These are phyloP conservation scores for Ilyonectria destructans DNA, from an alignment of 2,329 filamentous ascomycete genomes.

Conservation along the genomic window DNA sequence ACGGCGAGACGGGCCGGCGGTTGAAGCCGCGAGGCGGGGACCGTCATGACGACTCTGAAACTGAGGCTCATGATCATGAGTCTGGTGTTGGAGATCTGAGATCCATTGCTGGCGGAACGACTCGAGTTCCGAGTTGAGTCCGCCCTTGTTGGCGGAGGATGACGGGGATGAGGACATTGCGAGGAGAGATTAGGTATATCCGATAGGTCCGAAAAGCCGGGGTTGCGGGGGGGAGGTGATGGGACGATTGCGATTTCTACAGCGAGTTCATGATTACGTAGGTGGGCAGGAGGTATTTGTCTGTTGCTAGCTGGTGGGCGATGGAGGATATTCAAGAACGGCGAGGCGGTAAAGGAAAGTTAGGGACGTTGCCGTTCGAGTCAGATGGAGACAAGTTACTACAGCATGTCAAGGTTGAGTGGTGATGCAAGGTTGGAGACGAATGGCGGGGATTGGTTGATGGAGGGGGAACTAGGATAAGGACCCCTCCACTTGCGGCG, in stretches of 20 bases:
- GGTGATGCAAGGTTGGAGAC: constrained; percentile 42
- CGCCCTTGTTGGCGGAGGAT: constrained; percentile 49
- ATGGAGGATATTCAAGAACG: neutral
- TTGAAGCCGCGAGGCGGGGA: constrained; percentile 43
- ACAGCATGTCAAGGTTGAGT: constrained; percentile 36
- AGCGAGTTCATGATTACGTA: constrained; percentile 43
- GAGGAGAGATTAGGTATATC: constrained; percentile 29
- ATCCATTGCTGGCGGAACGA: constrained; percentile 90
- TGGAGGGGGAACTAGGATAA: neutral
- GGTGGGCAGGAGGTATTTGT: constrained; percentile 11
- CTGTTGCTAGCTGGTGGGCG: neutral
- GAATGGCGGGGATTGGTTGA: constrained; percentile 36
- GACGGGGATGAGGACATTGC: constrained; percentile 31
- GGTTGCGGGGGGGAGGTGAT: neutral
- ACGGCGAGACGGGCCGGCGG: constrained; percentile 23
- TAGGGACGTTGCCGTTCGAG: constrained; percentile 35
- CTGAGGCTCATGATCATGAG: constrained; percentile 39
- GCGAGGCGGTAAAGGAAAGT: constrained; percentile 5
- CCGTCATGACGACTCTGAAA: constrained; percentile 33
- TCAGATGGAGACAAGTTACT: constrained; percentile 30
- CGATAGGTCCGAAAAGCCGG: constrained; percentile 33
- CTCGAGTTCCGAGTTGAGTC: constrained; percentile 81
- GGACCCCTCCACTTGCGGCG: neutral
- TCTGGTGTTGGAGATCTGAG: constrained; percentile 77
- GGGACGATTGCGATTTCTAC: constrained; percentile 32